Evolutionary conservation across 768 basidiomycete species (phyloP).

Genomic region (Hygrophorus russula): DNA sequence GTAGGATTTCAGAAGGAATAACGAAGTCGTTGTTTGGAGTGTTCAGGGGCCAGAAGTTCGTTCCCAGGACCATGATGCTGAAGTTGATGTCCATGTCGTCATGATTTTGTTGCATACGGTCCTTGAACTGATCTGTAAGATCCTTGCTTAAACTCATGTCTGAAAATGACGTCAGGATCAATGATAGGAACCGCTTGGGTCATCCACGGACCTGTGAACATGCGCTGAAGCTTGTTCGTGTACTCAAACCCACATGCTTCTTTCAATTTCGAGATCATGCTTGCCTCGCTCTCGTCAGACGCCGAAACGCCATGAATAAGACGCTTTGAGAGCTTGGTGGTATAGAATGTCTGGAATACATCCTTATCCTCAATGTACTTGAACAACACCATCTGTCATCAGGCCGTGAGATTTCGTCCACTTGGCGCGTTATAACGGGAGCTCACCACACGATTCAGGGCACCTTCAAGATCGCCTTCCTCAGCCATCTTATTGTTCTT

Average conservation of each 20-base stretch:
- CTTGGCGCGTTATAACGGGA: constrained; percentile 14
- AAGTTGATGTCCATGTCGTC: constrained; percentile 86
- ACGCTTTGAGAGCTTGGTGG: constrained; percentile 85
- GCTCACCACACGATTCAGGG: constrained; percentile 80
- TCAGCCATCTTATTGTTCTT: constrained; percentile 96
- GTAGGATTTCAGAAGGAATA: constrained; percentile 78
- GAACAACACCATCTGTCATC: constrained; percentile 84
- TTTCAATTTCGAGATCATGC: constrained; percentile 97
- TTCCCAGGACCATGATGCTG: constrained; percentile 86
- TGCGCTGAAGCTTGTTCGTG: constrained; percentile 89
- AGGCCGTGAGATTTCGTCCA: constrained; percentile 17
- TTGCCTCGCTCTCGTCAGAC: constrained; percentile 92
- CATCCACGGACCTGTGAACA: constrained; percentile 71
- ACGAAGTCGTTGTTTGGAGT: constrained; percentile 78
- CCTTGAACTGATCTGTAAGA: constrained; percentile 89
- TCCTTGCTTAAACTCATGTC: constrained; percentile 96
- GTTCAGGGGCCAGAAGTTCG: constrained; percentile 91
- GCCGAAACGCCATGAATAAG: constrained; percentile 86
- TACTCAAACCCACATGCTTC: constrained; percentile 96
- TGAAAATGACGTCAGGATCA: constrained; percentile 16
- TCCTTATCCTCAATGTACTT: constrained; percentile 99
- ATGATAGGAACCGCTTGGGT: neutral
- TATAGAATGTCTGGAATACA: constrained; percentile 97
- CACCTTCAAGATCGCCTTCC: constrained; percentile 82
- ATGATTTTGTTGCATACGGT: constrained; percentile 81